Evolutionary conservation across 2,329 filamentous ascomycete genomes (phyloP), one percentile per base, ranked within the genome.

Genomic region (Whalleya microplaca): DNA sequence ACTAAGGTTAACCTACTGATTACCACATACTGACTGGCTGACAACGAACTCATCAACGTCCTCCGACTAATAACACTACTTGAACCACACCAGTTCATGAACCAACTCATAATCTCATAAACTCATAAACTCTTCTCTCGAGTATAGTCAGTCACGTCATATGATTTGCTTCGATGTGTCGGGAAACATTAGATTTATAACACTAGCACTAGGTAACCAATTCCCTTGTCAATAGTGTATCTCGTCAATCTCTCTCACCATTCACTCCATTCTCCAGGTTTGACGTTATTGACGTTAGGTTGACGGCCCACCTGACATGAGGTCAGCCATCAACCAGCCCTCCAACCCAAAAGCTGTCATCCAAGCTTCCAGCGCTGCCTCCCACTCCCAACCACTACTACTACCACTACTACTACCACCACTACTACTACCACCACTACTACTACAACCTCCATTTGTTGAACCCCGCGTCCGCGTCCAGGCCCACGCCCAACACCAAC

Each of bases 261-360:
- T n/a, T n/a, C n/a, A n/a, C n/a, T n/a, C n/a, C n/a, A n/a, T n/a
- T n/a, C 41, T 44, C 21, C 44, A 21, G 48, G 48, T 44, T 50
- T 44, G 48, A 32, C 46, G 45, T 51, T 58, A 55, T 50, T 44
- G 48, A 32, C 46, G 45, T 51, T 58, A 55, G 58, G 51, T 59
- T 61, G 27, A 41, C 41, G 40, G 53, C 37, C 60, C 53, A 63
- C 58, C 51, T 61, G 66, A 67, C 59, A 68, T 68, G 66, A 66
- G 53, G 62, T 62, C 66, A 65, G 65, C 58, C 53, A 64, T 55
- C 50, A 53, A 54, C 54, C 45, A 53, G 44, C 44, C 47, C 52
- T 53, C 55, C 54, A 50, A 47, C 56, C 56, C 48, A 50, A 61
- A 55, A 66, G 60, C 56, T 61, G 56, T 61, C 57, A 53, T 55